A percentile compares a stretch with the other conserved stretches of the same genome.
Conservation (phyloP, 257 asterid species). For the Perilla frutescens region DNA sequence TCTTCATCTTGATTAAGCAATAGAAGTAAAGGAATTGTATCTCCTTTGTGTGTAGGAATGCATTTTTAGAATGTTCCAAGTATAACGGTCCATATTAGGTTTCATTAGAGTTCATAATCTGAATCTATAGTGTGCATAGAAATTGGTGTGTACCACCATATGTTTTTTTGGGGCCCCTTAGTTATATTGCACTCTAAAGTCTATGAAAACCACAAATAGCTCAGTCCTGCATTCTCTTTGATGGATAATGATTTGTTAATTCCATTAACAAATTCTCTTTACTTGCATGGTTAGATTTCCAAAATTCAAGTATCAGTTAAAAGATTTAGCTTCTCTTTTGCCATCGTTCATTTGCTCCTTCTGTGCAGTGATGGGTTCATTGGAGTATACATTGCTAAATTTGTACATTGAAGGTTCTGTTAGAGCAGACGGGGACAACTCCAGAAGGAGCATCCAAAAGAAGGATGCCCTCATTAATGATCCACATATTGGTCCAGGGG, state of each 20-base stretch:
- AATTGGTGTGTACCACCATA: neutral
- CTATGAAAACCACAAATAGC: too few species aligned
- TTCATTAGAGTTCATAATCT: neutral
- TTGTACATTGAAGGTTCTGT: slow-evolving; percentile 76
- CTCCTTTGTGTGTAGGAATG: slow-evolving; percentile 1
- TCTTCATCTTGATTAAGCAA: slow-evolving; percentile 24
- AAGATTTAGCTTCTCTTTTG: slow-evolving; percentile 3
- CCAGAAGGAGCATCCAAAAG: slow-evolving; percentile 42
- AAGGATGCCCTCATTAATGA: slow-evolving; percentile 34
- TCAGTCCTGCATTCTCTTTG: slow-evolving; percentile 7
- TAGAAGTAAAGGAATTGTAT: slow-evolving; percentile 16
- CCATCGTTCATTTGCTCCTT: slow-evolving; percentile 29
- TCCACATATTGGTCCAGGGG: slow-evolving; percentile 67
- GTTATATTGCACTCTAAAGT: too few species aligned
- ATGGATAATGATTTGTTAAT: slow-evolving; percentile 22
- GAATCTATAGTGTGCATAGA: slow-evolving; percentile 7
- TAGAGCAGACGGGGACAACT: slow-evolving; percentile 79
- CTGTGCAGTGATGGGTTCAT: slow-evolving; percentile 88
- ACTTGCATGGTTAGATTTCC: slow-evolving; percentile 11
- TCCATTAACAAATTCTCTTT: neutral
- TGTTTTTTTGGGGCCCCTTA: slow-evolving; percentile 2
- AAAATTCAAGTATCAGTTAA: neutral
- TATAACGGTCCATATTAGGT: neutral
- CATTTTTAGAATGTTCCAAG: neutral
- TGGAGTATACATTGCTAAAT: slow-evolving; percentile 70